A percentile compares a stretch with the other conserved stretches of the same genome.
Evolutionary conservation across 805 yeast species (phyloP).

Genomic region (Pichia insulana): DNA sequence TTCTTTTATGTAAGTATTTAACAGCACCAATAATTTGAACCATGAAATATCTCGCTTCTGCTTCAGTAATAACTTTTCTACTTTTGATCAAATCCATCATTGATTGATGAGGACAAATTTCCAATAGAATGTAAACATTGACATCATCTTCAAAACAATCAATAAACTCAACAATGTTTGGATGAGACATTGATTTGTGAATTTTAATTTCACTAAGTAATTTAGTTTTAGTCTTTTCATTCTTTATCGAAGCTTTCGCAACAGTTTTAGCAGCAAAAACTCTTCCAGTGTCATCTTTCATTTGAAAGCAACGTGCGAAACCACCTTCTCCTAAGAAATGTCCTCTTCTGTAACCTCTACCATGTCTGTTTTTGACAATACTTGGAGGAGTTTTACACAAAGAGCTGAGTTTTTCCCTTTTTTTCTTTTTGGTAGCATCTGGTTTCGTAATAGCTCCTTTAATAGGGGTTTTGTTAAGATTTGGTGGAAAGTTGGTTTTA

Average conservation of each 20-base stretch:
- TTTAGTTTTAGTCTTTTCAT: conserved; percentile 80
- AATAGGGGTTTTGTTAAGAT: conserved; percentile 31
- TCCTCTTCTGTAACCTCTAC: conserved; percentile 87
- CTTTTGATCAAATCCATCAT: conserved; percentile 84
- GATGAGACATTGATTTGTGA: conserved; percentile 82
- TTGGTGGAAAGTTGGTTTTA: conserved; percentile 28
- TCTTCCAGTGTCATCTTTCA: conserved; percentile 81
- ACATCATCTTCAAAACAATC: conserved; percentile 97
- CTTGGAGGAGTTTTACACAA: conserved; percentile 96
- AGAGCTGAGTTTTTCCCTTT: conserved; percentile 82
- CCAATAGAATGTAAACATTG: conserved; percentile 87
- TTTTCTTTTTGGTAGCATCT: conserved; percentile 41
- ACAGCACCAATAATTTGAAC: conserved; percentile 93
- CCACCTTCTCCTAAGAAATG: conserved; percentile 95
- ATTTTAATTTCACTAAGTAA: conserved; percentile 90
- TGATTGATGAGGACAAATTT: conserved; percentile 91
- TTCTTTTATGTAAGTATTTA: conserved; percentile 80
- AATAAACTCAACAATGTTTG: conserved; percentile 83
- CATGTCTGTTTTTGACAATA: conserved; percentile 75
- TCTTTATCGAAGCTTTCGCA: conserved; percentile 88
- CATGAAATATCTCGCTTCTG: conserved; percentile 84
- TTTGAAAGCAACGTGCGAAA: conserved; percentile 96
- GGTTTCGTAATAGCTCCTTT: conserved; percentile 29
- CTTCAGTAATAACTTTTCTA: conserved; percentile 79
- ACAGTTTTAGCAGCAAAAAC: conserved; percentile 95